phyloP scores from a whole-genome alignment of 2,329 filamentous ascomycete species.

The Talaromyces sp. region DNA sequence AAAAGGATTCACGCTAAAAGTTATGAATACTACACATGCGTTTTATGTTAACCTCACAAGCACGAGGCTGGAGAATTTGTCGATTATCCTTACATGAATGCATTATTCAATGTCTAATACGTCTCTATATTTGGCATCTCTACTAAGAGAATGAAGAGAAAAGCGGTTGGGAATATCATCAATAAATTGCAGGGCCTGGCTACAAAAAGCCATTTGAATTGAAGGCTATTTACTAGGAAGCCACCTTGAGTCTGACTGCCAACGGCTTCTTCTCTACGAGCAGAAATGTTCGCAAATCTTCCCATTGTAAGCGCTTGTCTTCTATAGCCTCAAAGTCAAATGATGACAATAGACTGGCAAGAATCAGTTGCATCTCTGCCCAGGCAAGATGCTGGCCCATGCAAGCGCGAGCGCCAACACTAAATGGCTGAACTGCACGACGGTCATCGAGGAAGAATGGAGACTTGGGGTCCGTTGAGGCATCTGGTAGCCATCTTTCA shows the following conservation, averaged over 20 bases:
- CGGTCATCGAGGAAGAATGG: not conserved
- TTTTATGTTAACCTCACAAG: too few relatives aligned
- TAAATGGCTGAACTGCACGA: conserved; percentile 4
- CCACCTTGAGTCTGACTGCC: not conserved
- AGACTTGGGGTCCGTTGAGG: not conserved
- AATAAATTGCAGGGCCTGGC: too few relatives aligned
- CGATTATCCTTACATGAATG: too few relatives aligned
- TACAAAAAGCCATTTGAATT: too few relatives aligned
- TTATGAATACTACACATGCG: too few relatives aligned
- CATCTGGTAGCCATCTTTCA: conserved; percentile 6
- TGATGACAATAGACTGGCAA: not conserved
- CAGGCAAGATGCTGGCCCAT: conserved; percentile 6
- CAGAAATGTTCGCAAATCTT: not conserved
- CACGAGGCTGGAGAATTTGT: too few relatives aligned
- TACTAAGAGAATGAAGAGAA: too few relatives aligned
- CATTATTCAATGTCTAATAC: too few relatives aligned
- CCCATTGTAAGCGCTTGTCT: not conserved
- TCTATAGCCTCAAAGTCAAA: conserved; percentile 5
- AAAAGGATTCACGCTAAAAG: too few relatives aligned
- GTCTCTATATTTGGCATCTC: too few relatives aligned
- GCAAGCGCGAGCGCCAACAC: conserved; percentile 1
- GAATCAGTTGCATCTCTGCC: conserved; percentile 2
- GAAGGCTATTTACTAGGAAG: too few relatives aligned
- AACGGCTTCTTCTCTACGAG: conserved; percentile 6
- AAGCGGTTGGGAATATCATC: too few relatives aligned